Percentiles rank a stretch among this genome's conserved stretches.
Conservation (phyloP, 1,284 basidiomycete genomes). For the Ceratobasidium sp. region DNA sequence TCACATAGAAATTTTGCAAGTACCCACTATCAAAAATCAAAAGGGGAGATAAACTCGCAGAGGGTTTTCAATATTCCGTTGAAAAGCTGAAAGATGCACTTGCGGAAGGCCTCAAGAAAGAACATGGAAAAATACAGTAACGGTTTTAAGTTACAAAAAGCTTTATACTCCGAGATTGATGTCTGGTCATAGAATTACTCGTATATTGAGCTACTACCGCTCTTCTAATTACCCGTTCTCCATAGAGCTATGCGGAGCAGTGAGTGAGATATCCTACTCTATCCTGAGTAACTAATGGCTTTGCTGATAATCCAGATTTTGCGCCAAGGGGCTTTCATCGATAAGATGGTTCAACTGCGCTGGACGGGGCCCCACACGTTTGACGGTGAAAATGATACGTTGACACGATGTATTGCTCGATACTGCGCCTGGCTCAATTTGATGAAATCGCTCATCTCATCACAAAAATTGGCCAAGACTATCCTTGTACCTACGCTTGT, state of each 20-base stretch:
- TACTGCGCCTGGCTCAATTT: slow-evolving; percentile 57
- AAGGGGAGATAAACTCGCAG: too few relatives aligned
- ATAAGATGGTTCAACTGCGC: slow-evolving; percentile 56
- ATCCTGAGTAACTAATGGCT: too few relatives aligned
- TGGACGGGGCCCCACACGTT: slow-evolving; percentile 57
- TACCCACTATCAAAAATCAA: slow-evolving; percentile 5
- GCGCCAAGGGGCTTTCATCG: slow-evolving; percentile 62
- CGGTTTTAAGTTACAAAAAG: slow-evolving; percentile 13
- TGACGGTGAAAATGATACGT: slow-evolving; percentile 21
- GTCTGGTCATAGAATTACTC: slow-evolving; percentile 27
- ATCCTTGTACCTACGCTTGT: slow-evolving; percentile 47
- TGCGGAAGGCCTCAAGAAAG: too few relatives aligned
- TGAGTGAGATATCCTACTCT: slow-evolving; percentile 21
- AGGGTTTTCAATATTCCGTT: too few relatives aligned
- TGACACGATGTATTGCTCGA: slow-evolving; percentile 46
- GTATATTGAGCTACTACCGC: slow-evolving; percentile 38
- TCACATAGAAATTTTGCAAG: not conserved
- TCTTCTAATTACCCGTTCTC: slow-evolving; percentile 41
- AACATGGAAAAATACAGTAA: too few relatives aligned
- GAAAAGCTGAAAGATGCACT: too few relatives aligned
- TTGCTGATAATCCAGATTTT: slow-evolving; percentile 48
- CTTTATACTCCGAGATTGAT: too few relatives aligned
- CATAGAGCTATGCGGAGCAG: slow-evolving; percentile 46
- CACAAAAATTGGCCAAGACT: slow-evolving; percentile 45
- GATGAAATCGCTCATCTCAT: slow-evolving; percentile 51